Percentiles rank a stretch among this genome's conserved stretches.
Evolutionary conservation across 129 eudicot species (phyloP).

Genomic region (Escallonia rubra): DNA sequence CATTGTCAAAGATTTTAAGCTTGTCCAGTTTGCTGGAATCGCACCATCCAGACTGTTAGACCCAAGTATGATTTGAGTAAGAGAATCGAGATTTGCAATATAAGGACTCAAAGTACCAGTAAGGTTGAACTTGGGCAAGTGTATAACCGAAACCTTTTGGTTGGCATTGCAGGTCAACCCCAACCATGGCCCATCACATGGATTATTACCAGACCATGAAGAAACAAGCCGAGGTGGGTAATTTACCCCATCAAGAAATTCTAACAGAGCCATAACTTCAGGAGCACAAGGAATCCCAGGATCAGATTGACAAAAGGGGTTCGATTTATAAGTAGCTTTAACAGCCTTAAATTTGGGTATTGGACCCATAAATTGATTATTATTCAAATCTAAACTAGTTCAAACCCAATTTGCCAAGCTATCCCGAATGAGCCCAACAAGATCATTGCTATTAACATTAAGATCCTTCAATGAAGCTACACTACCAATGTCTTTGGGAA

Average conservation of each 20-base stretch:
- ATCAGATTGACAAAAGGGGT: slow-evolving; percentile 50
- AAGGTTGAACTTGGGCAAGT: slow-evolving; percentile 39
- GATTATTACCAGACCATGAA: slow-evolving; percentile 81
- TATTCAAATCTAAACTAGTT: slow-evolving; percentile 56
- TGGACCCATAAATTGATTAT: slow-evolving; percentile 84
- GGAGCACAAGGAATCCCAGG: slow-evolving; percentile 63
- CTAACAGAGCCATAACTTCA: slow-evolving; percentile 59
- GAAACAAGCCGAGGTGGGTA: slow-evolving; percentile 57
- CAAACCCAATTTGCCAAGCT: slow-evolving; percentile 53
- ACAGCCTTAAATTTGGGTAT: slow-evolving; percentile 60
- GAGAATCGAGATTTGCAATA: slow-evolving; percentile 32
- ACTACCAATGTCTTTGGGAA: slow-evolving; percentile 50
- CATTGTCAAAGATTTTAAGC: slow-evolving; percentile 46
- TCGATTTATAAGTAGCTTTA: slow-evolving; percentile 36
- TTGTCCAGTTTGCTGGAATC: slow-evolving; percentile 59
- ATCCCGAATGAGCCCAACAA: slow-evolving; percentile 68
- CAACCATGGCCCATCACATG: slow-evolving; percentile 67
- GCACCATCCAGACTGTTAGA: slow-evolving; percentile 56
- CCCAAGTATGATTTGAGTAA: slow-evolving; percentile 29
- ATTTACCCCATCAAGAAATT: slow-evolving; percentile 57
- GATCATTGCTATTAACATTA: slow-evolving; percentile 59
- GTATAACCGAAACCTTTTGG: slow-evolving; percentile 32
- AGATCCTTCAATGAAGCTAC: slow-evolving; percentile 55
- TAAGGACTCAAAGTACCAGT: slow-evolving; percentile 48
- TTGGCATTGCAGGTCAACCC: slow-evolving; percentile 64